Conservation (phyloP, 2,329 filamentous ascomycete genomes). For the Microcyclospora tardicrescens region DNA sequence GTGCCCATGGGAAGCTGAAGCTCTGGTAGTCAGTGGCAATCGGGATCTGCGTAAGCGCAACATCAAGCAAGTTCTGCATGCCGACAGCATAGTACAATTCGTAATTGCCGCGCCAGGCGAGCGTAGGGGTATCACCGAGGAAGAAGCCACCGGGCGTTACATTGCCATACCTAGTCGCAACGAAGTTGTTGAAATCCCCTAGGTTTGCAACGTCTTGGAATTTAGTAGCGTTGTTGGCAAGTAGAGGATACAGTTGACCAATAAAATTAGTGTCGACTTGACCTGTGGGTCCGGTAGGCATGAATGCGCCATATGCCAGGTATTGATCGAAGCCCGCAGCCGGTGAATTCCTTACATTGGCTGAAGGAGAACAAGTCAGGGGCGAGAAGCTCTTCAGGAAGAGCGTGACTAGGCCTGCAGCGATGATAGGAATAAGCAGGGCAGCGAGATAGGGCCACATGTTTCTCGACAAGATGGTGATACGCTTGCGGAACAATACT, state of each 20-base stretch:
- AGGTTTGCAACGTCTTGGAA: slow-evolving; percentile 50
- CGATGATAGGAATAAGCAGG: slow-evolving; percentile 63
- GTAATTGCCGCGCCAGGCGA: slow-evolving; percentile 58
- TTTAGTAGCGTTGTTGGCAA: slow-evolving; percentile 6
- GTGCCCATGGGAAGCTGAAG: slow-evolving; percentile 63
- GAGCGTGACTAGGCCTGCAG: slow-evolving; percentile 64
- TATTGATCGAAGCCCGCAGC: slow-evolving; percentile 11
- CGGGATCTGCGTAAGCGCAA: slow-evolving; percentile 53
- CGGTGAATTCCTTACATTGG: slow-evolving; percentile 12
- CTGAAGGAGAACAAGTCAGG: slow-evolving; percentile 34
- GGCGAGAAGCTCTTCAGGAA: slow-evolving; percentile 50
- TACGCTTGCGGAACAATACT: slow-evolving; percentile 66
- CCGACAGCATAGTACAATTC: slow-evolving; percentile 56
- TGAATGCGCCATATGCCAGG: slow-evolving; percentile 12
- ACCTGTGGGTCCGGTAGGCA: slow-evolving; percentile 29
- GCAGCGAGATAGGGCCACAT: slow-evolving; percentile 64
- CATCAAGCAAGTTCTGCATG: slow-evolving; percentile 80
- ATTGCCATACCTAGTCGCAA: slow-evolving; percentile 50
- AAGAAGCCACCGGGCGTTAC: slow-evolving; percentile 72
- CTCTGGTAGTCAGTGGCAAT: slow-evolving; percentile 60
- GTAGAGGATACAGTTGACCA: slow-evolving; percentile 13
- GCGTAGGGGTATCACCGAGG: slow-evolving; percentile 50
- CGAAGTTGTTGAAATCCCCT: slow-evolving; percentile 53
- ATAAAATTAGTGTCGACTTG: slow-evolving; percentile 21
- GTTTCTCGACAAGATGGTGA: slow-evolving; percentile 65